Conservation (phyloP, 2,329 filamentous ascomycete genomes). For the Coniella lustricola region DNA sequence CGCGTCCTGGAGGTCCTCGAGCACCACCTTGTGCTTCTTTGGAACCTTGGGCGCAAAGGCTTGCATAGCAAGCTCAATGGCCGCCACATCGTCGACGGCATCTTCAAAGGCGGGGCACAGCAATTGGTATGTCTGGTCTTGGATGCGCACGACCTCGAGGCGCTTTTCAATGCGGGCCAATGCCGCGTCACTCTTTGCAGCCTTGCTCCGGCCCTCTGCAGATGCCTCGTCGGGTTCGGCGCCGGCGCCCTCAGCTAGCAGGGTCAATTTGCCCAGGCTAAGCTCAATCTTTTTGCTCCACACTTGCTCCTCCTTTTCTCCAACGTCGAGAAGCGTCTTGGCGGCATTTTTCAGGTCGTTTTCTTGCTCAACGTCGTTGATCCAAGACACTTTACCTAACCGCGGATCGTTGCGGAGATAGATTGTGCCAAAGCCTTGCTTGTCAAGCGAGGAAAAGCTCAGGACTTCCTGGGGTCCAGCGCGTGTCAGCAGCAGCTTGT, state of each 20-base stretch:
- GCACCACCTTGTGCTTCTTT: conserved; percentile 57
- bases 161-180: conserved; percentile 53
- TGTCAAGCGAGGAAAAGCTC: conserved; percentile 61
- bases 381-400: conserved; percentile 80
- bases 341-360: conserved; percentile 69
- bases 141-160: conserved; percentile 66
- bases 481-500: conserved; percentile 66
- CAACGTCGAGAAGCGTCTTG: conserved; percentile 62
- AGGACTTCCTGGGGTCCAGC: conserved; percentile 63
- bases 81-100: conserved; percentile 74
- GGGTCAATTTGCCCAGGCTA: conserved; percentile 76
- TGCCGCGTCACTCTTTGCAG: conserved; percentile 29
- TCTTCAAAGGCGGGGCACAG: conserved; percentile 60
- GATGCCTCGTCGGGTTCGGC: conserved; percentile 19
- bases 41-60: conserved; percentile 51
- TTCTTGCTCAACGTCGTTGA: conserved; percentile 80
- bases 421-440: conserved; percentile 62
- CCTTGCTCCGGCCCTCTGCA: conserved; percentile 19
- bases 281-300: conserved; percentile 95
- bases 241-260: conserved; percentile 53
- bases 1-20: conserved; percentile 62
- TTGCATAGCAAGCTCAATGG: conserved; percentile 68
- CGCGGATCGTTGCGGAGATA: conserved; percentile 68
- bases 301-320: conserved; percentile 65
- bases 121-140: conserved; percentile 68